phyloP scores from a whole-genome alignment of 2,329 filamentous ascomycete genomes.

The Aspergillus unguis region DNA sequence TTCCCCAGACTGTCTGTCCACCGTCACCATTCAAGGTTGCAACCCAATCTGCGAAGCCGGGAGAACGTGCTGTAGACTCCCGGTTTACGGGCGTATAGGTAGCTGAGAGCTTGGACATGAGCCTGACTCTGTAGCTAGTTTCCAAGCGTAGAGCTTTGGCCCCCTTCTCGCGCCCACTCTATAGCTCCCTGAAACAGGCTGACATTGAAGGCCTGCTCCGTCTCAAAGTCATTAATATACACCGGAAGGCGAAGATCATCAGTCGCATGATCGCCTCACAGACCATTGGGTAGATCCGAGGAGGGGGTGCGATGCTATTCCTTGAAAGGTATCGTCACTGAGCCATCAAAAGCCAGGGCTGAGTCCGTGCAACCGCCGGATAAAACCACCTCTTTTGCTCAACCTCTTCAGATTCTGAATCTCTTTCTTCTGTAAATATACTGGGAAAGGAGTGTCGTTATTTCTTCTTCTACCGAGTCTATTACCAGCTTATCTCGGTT shows the following conservation, averaged over 20 bases:
- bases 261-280: slow-evolving; percentile 8
- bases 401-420: neutral
- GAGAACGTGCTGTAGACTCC: neutral
- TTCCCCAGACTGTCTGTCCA: slow-evolving; percentile 3
- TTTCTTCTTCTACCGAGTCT: no score
- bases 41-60: neutral
- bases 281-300: slow-evolving; percentile 3
- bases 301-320: slow-evolving; percentile 11
- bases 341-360: slow-evolving; percentile 1
- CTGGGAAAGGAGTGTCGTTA: no score
- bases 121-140: no score
- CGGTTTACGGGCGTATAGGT: neutral
- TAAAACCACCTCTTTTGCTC: neutral
- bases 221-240: neutral
- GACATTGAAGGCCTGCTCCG: no score
- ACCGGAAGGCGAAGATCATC: neutral
- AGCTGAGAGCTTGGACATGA: no score
- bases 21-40: neutral
- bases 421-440: no score
- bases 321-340: slow-evolving; percentile 4
- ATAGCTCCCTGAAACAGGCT: no score
- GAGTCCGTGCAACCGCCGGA: slow-evolving; percentile 12
- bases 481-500: neutral
- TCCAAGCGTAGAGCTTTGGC: no score
- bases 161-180: neutral